Base-by-base conservation (phyloP, 495 filamentous ascomycete species). In the Aspergillus campestris region DNA sequence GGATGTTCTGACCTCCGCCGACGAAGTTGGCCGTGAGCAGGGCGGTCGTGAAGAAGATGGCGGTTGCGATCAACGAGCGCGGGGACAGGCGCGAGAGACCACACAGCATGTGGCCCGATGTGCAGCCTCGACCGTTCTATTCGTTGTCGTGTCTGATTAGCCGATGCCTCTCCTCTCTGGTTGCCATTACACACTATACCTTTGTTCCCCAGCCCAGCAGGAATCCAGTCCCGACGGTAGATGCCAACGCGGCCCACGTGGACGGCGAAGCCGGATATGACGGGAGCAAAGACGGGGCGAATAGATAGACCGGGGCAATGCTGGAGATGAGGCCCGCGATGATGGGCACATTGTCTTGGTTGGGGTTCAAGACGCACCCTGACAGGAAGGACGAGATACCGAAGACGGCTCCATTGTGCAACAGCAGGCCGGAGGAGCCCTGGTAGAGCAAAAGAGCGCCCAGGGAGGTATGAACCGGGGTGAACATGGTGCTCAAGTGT, bases 51-150 rank as follows among this genome's bases (percentile, higher is more conserved):
- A 79, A 81, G 65, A 82, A 81, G n/a, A 68, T 60, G 6, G 60
- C 65, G 0, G 75, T 76, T 31, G 78, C 72, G 38, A 74, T 68
- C 8, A 78, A 38, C 7, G 75, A 79, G 34, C 77, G 72, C 13
- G 62, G 50, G 3, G 70, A 76, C 11, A 76, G 59, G 29, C 73
- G 73, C 0, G 77, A 70, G 5, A 81, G 45, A 0, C 78, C 78
- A 47, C 76, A 79, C 31, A 82, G 70, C 68, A 82, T 79, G 53
- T 82, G 78, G 29, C 78, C 78, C 2, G 76, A 79, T 9, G 78
- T 80, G 48, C 78, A 81, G 24, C 78, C 78, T 36, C 67, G 67
- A 14, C 69, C 72, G 50, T 66, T 69, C 69, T 75, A 44, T 28
- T 34, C 8, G n/a, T 44, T 40, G 18, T 39, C 39, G 5, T 33